Percentiles rank a stretch among this genome's conserved stretches.
Conservation (phyloP, 331 rosid species). For the Quercus phellos region DNA sequence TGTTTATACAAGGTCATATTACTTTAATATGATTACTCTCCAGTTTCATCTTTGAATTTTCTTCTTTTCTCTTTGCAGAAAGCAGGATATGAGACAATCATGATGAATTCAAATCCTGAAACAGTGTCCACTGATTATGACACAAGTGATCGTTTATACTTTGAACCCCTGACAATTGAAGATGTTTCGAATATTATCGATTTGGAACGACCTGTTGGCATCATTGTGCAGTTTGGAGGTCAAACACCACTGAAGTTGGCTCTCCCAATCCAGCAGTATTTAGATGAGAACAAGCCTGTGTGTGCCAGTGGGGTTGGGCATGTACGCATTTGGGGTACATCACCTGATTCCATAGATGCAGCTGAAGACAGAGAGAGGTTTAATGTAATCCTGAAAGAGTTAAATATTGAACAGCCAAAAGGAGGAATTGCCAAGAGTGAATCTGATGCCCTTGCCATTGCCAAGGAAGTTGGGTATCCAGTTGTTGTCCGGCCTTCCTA, state of each 20-base stretch:
- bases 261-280: slow-evolving; percentile 75
- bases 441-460: slow-evolving; percentile 74
- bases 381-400: slow-evolving; percentile 69
- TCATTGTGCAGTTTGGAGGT: slow-evolving; percentile 98
- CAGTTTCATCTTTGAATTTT: not conserved
- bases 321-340: slow-evolving; percentile 93
- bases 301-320: slow-evolving; percentile 65
- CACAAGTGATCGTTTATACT: slow-evolving; percentile 93
- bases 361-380: slow-evolving; percentile 98
- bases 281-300: slow-evolving; percentile 68
- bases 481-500: slow-evolving; percentile 95
- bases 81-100: slow-evolving; percentile 90
- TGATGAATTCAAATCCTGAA: slow-evolving; percentile 99
- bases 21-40: not conserved
- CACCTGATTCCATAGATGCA: slow-evolving; percentile 94
- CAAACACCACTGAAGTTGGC: slow-evolving; percentile 92
- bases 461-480: slow-evolving; percentile 79
- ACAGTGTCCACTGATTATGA: slow-evolving; percentile 97
- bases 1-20: not conserved
- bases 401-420: slow-evolving; percentile 87
- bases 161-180: slow-evolving; percentile 88
- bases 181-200: slow-evolving; percentile 83
- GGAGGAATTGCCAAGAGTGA: slow-evolving; percentile 99
- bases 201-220: slow-evolving; percentile 94
- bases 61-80: slow-evolving; percentile 47